Conservation (phyloP, 108 stramenopile species). For the Fistulifera solaris region DNA sequence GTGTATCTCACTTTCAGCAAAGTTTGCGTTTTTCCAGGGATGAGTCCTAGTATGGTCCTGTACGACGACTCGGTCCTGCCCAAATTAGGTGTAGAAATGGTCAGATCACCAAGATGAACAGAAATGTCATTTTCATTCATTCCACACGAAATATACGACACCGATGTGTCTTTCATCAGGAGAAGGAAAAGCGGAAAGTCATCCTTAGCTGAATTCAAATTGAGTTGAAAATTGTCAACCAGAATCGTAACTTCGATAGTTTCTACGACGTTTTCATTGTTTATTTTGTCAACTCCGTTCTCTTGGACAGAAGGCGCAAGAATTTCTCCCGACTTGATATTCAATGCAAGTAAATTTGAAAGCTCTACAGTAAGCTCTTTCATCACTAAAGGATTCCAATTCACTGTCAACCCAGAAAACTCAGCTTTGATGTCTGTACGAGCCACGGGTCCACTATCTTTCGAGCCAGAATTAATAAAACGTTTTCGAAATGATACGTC, state of each 20-base stretch:
- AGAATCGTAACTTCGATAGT: constrained; percentile 10
- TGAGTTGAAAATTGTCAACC: constrained; percentile 53
- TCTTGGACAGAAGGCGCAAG: constrained; percentile 2
- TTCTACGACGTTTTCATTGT: background rate
- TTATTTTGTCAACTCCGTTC: background rate
- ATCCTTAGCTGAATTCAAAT: constrained; percentile 64
- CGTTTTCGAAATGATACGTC: too few relatives aligned
- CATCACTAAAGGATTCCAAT: constrained; percentile 71
- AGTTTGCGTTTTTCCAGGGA: constrained; percentile 45
- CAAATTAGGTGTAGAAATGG: constrained; percentile 30
- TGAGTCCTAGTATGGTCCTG: constrained; percentile 63
- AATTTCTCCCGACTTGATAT: background rate
- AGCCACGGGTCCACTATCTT: background rate
- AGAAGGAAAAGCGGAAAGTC: constrained; percentile 67
- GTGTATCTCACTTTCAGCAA: constrained; percentile 59
- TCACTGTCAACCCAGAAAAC: constrained; percentile 66
- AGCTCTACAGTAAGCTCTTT: constrained; percentile 30
- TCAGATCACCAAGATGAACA: constrained; percentile 55
- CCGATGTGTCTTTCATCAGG: constrained; percentile 48
- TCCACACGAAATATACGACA: constrained; percentile 22
- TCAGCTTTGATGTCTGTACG: constrained; percentile 45
- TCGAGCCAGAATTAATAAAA: too few relatives aligned
- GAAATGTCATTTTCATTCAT: constrained; percentile 19
- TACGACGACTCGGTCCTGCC: constrained; percentile 35
- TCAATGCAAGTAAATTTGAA: constrained; percentile 21